Conservation (phyloP, 306 rosid genomes). For the Cercis canadensis region DNA sequence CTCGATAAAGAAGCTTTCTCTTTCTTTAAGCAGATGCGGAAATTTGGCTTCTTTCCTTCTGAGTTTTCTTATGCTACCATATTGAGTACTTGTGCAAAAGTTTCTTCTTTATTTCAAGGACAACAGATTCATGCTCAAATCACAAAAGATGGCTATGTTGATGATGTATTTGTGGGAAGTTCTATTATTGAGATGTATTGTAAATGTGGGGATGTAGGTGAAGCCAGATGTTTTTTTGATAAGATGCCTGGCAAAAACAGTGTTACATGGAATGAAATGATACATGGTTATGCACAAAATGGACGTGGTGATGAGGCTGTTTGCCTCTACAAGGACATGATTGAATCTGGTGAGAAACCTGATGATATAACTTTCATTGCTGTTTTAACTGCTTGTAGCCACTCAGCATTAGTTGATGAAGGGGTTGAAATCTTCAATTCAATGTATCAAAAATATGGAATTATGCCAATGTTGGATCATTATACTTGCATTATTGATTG, state of each 20-base stretch:
- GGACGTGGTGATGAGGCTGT: constrained; percentile 71
- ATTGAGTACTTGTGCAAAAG: constrained; percentile 66
- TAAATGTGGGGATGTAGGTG: constrained; percentile 68
- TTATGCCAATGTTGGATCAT: constrained; percentile 64
- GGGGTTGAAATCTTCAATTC: constrained; percentile 71
- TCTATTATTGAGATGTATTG: constrained; percentile 78
- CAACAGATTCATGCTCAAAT: constrained; percentile 70
- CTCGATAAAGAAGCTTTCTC: constrained; percentile 67
- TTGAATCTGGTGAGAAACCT: constrained; percentile 59
- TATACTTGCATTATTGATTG: constrained; percentile 79
- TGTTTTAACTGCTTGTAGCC: constrained; percentile 81
- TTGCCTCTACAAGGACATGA: constrained; percentile 65
- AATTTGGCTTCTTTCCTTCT: constrained; percentile 54
- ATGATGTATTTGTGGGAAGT: constrained; percentile 71
- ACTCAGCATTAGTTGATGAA: constrained; percentile 73
- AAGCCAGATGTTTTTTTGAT: constrained; percentile 56
- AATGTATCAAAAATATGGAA: constrained; percentile 59
- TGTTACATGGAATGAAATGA: constrained; percentile 83
- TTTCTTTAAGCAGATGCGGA: constrained; percentile 60
- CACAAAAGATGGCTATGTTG: constrained; percentile 63
- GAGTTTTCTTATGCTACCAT: constrained; percentile 72
- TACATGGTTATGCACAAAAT: constrained; percentile 83
- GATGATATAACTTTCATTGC: constrained; percentile 70
- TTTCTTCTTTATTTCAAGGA: constrained; percentile 72
- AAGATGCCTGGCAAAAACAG: constrained; percentile 60